These are phyloP conservation scores for Cardiospermum halicacabum DNA, from an alignment of 345 rosid species.

Conservation along the genomic window DNA sequence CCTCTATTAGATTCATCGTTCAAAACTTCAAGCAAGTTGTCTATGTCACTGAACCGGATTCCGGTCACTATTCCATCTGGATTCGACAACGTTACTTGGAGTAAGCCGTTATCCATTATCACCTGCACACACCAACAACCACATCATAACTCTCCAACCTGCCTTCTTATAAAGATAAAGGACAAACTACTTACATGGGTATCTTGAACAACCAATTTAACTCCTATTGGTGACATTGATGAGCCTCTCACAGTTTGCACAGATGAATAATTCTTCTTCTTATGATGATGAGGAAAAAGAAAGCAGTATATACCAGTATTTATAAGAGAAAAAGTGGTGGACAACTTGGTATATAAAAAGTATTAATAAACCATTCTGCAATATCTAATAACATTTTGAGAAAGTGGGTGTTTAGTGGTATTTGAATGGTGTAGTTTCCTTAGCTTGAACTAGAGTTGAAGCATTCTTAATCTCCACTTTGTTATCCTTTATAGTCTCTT, in stretches of 20 bases:
- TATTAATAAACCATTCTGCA: neutral
- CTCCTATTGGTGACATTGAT: conserved; percentile 23
- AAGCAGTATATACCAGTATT: neutral
- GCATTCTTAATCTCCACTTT: conserved; percentile 20
- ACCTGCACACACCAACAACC: too few relatives aligned
- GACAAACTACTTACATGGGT: conserved; percentile 22
- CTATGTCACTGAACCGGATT: conserved; percentile 56
- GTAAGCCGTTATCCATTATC: conserved; percentile 71
- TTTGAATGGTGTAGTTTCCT: conserved; percentile 17
- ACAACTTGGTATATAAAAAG: neutral
- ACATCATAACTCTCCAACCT: too few relatives aligned
- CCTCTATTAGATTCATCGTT: conserved; percentile 82
- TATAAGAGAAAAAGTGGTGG: neutral
- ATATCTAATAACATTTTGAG: neutral
- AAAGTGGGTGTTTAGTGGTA: neutral
- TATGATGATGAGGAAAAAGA: neutral
- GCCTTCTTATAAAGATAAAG: too few relatives aligned
- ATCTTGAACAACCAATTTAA: conserved; percentile 26
- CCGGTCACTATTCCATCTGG: conserved; percentile 81
- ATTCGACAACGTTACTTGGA: conserved; percentile 64
- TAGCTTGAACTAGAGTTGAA: conserved; percentile 29
- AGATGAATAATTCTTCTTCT: neutral
- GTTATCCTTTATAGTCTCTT: conserved; percentile 27
- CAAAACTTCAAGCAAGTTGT: conserved; percentile 80
- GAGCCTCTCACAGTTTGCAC: neutral